Evolutionary conservation across 179 eudicot species (phyloP), one percentile per base, ranked within the genome.

Genomic region (Sideroxylon spinosum): DNA sequence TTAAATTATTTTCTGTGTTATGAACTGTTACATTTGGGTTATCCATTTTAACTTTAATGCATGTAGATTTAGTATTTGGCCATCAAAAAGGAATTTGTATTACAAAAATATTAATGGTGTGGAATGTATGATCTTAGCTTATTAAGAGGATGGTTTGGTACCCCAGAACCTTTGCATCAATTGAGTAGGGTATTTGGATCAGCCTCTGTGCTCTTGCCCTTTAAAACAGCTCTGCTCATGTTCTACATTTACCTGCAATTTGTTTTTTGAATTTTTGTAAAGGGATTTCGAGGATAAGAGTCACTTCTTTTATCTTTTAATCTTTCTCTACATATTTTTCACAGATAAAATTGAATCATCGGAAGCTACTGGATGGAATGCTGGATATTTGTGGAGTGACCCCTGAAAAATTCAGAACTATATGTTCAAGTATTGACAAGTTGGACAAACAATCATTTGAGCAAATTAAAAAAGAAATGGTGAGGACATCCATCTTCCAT

Each of bases 381-480:
- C 68, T 95, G 82, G 94, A 91, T 61, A 86, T 95, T 64, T 93
- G 98, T 85, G 98, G 98, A 75, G 99, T 95, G 78, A 94, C 99
- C 70, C 79, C 90, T 50, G 90, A 88, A 79, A 95, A 95, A 75
- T 95, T 93, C 59, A 89, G 97, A 81, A 92, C 99, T 60, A 93
- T 93, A 56, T 93, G 99, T 82, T 95, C 99, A 62, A 95, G 98
- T 73, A 90, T 95, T 82, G 99, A 95, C 91, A 93, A 95, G 88
- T 78, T 95, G 77, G 99, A 95, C 88, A 95, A 95, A 85, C 98
- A 88, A 73, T 78, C 99, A 19, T 93, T 93, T 84, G 97, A 91
- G 79, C 99, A 91, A 81, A 86, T 95, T 17, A 91, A 87, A 79
- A 90, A 73, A 76, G 99, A 95, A 86, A 90, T 95, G 99, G 99